Evolutionary conservation across 129 eudicot species (phyloP), one percentile per base, ranked within the genome.

Genomic region (Pulicaria dysenterica): DNA sequence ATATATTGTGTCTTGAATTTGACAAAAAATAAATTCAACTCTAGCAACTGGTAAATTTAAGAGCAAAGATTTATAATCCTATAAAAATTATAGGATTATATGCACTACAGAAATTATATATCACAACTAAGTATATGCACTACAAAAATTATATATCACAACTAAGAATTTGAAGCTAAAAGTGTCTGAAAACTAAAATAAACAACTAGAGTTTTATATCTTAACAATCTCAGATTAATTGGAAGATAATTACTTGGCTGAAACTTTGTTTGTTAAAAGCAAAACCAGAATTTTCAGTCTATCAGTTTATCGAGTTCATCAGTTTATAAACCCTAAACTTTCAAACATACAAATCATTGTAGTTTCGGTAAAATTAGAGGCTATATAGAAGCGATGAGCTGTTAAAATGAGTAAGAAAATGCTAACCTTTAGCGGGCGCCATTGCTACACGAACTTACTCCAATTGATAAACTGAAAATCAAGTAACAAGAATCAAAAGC

Each of bases 371-470:
- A 24, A 24, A 24, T 24, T 24, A 24, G 4, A 45, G 12, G 15
- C 3, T 5, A 39, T 39, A 39, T 31, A 31, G 24, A 7, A 56
- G 11, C 43, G 11, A 55, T 10, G 5, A 7, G 39, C 5, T 12
- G 54, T 17, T 40, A 31, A 8, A 17, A n/a, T 31, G 31, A 5
- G 24, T 2, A 58, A 7, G 48, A 71, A 5, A 14, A 5, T 43
- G 24, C 57, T 6, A 43, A 72, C 77, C 77, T 72, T 72, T 72
- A 72, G 76, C 76, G 46, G 69, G 77, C 8, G 77, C n/a, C 77
- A 72, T 72, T 46, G 58, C 39, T 58, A 46, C 7, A 3, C 38
- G 58, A 34, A 72, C 47, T 48, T 72, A 6, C 58, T 70, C 54
- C 65, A 55, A 70, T 70, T 43, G 64, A 13, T 7, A 3, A 24